Evolutionary conservation across 257 asterid genomes (phyloP).

Genomic region (Solanum virginianum): DNA sequence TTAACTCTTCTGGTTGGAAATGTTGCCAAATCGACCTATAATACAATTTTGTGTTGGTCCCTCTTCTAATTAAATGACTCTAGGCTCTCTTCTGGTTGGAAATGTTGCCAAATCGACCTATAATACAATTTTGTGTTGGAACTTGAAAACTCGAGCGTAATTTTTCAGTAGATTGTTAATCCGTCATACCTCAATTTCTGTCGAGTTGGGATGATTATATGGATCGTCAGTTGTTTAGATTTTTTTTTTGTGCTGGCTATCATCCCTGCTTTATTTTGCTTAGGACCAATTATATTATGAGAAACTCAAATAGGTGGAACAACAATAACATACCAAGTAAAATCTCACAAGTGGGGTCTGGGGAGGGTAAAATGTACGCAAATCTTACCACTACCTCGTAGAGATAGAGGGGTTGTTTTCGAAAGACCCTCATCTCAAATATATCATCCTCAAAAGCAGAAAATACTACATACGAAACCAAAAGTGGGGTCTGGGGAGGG

Average conservation of each 20-base stretch:
- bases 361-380: too few species aligned
- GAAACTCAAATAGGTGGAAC: neutral
- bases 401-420: too few species aligned
- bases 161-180: neutral
- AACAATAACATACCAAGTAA: too few species aligned
- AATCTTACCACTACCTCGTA: too few species aligned
- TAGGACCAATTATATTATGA: neutral
- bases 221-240: neutral
- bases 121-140: neutral
- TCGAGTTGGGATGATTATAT: neutral
- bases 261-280: neutral
- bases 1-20: neutral
- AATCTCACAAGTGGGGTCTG: too few species aligned
- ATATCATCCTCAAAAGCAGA: too few species aligned
- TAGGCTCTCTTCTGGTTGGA: neutral
- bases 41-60: neutral
- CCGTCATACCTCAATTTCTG: neutral
- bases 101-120: neutral
- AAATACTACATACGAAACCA: too few species aligned
- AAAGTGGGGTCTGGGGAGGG: too few species aligned
- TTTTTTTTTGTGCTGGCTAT: neutral
- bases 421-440: too few species aligned
- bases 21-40: neutral
- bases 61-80: too few species aligned
- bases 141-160: neutral